Percentiles rank a stretch among this genome's conserved stretches.
These are phyloP conservation scores for Tolypocladium amazonense DNA, from an alignment of 2,329 filamentous ascomycete species.

Conservation along the genomic window DNA sequence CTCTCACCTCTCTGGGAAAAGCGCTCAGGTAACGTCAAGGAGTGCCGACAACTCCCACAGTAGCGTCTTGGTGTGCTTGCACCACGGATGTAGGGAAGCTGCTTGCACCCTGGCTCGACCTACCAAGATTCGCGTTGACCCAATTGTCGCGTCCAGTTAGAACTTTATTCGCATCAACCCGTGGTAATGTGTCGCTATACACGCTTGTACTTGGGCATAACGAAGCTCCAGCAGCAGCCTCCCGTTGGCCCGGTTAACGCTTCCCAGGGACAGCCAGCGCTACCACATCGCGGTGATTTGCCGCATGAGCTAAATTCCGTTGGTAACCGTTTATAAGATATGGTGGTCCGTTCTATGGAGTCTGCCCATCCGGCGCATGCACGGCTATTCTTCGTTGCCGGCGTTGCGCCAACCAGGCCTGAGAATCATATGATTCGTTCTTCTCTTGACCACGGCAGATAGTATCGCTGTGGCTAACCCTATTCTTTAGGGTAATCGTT, in stretches of 20 bases:
- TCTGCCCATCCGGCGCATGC: conserved; percentile 25
- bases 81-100: too few species aligned
- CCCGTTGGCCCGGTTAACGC: conserved; percentile 2
- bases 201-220: too few species aligned
- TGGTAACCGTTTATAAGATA: conserved; percentile 22
- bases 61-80: too few species aligned
- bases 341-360: conserved; percentile 36
- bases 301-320: conserved; percentile 14
- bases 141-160: too few species aligned
- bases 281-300: conserved; percentile 11
- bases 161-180: too few species aligned
- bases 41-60: too few species aligned
- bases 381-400: conserved; percentile 23
- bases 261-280: conserved; percentile 16
- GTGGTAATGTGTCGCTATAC: too few species aligned
- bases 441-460: conserved; percentile 7
- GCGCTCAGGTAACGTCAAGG: too few species aligned
- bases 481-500: neutral
- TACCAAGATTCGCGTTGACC: too few species aligned
- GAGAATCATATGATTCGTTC: conserved; percentile 11
- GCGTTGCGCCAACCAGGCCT: conserved; percentile 15
- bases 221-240: neutral
- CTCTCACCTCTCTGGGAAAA: too few species aligned
- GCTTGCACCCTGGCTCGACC: too few species aligned
- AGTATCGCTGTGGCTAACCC: conserved; percentile 1